These are phyloP conservation scores for Tylopilus intermedius DNA, from an alignment of 768 basidiomycete genomes.

Conservation along the genomic window DNA sequence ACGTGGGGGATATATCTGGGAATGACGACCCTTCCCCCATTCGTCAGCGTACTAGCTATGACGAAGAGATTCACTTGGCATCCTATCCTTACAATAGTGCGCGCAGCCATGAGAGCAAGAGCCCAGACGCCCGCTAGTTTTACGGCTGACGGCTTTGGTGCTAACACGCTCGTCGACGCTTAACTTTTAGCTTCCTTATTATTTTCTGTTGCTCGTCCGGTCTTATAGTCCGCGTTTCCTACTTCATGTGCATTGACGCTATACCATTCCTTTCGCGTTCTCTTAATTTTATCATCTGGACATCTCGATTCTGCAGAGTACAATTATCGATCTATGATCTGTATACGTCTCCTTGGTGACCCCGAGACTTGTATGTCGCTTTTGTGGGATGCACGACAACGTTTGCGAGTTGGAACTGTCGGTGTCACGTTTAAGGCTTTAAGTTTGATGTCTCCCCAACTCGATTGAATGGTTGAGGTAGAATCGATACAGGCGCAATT, in stretches of 20 bases:
- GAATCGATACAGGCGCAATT: too few species aligned
- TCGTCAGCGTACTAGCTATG: constrained; percentile 30
- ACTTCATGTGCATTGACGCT: background rate
- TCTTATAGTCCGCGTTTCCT: background rate
- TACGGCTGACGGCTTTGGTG: background rate
- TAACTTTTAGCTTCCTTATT: background rate
- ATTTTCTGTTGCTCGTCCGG: background rate
- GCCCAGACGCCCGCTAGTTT: constrained; percentile 4
- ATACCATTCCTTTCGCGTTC: background rate
- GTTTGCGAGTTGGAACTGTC: too few species aligned
- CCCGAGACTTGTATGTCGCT: too few species aligned
- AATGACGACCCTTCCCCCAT: constrained; percentile 4
- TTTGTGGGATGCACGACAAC: too few species aligned
- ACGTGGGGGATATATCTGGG: constrained; percentile 6
- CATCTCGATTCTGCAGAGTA: too few species aligned
- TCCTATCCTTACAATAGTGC: constrained; percentile 29
- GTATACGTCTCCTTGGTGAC: background rate
- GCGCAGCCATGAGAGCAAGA: constrained; percentile 6
- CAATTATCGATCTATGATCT: background rate
- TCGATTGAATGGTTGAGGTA: too few species aligned
- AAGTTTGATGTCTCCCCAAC: too few species aligned
- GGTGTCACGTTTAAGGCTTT: too few species aligned
- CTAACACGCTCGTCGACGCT: background rate
- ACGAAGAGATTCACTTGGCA: constrained; percentile 39
- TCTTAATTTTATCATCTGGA: too few species aligned